Conservation (phyloP, 208 protist genomes). For the Wallacemonas sp. region DNA sequence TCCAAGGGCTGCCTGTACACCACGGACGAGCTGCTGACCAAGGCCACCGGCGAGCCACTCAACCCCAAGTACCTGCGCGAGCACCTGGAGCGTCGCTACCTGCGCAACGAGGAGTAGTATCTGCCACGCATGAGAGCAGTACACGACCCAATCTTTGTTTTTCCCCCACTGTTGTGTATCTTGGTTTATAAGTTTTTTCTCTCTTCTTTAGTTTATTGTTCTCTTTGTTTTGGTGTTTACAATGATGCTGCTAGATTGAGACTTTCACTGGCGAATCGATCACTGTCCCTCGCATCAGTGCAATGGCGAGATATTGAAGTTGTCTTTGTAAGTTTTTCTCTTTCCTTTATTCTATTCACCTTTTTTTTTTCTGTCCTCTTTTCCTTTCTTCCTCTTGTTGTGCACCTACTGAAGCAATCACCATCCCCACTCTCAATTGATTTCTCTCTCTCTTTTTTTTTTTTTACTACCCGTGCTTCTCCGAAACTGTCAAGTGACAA, state of each 20-base stretch:
- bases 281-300: no score
- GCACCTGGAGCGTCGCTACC: conserved; percentile 63
- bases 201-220: conserved; percentile 15
- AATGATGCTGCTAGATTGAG: no score
- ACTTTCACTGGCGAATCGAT: no score
- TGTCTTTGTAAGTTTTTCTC: background rate
- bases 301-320: no score
- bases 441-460: conserved; percentile 5
- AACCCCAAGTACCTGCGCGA: conserved; percentile 55
- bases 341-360: conserved; percentile 14
- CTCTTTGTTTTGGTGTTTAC: background rate
- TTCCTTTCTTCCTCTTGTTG: background rate
- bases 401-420: no score
- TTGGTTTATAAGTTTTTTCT: background rate
- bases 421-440: background rate
- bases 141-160: background rate
- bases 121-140: no score
- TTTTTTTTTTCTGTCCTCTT: conserved; percentile 1
- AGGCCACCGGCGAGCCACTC: conserved; percentile 48
- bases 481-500: no score
- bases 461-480: no score
- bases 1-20: conserved; percentile 25
- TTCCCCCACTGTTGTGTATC: conserved; percentile 14
- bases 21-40: conserved; percentile 52
- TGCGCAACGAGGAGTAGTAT: conserved; percentile 32